phyloP scores from a whole-genome alignment of 1,284 basidiomycete species.

The Lignosus rhinocerotis region DNA sequence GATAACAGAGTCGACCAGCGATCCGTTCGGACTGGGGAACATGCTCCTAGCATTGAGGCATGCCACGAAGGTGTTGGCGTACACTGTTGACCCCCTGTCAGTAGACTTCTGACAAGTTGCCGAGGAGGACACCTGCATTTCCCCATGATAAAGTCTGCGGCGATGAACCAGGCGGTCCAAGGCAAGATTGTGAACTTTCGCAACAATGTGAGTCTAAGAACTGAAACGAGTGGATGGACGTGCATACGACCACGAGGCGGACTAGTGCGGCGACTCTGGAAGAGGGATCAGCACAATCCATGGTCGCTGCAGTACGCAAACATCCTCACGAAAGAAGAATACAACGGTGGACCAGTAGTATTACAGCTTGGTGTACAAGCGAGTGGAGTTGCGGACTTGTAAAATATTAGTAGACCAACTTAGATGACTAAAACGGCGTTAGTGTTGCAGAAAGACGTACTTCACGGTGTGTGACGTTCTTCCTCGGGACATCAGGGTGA shows the following conservation, averaged over 20 bases:
- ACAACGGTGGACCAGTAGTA: conserved; percentile 23
- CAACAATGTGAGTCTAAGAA: neutral
- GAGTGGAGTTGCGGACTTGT: conserved; percentile 10
- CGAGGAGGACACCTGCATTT: conserved; percentile 4
- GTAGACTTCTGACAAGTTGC: neutral
- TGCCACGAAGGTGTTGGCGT: conserved; percentile 24
- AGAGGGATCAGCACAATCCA: too few species aligned
- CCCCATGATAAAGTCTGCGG: conserved; percentile 23
- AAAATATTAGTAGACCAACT: neutral
- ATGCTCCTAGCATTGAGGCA: conserved; percentile 20
- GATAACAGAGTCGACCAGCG: conserved; percentile 17
- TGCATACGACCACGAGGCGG: conserved; percentile 11
- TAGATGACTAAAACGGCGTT: neutral
- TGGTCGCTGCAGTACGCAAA: too few species aligned
- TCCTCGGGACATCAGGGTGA: conserved; percentile 18
- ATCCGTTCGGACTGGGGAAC: conserved; percentile 7
- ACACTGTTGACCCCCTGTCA: conserved; percentile 5
- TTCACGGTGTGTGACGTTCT: conserved; percentile 13
- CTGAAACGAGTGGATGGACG: neutral
- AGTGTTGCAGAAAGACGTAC: neutral
- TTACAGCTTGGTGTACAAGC: conserved; percentile 11
- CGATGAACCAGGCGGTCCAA: conserved; percentile 25
- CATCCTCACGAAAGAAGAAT: conserved; percentile 17
- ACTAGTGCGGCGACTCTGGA: conserved; percentile 14
- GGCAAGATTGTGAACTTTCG: conserved; percentile 17